Base-by-base conservation (phyloP, 768 basidiomycete genomes). In the Xerocomellus intermedius region DNA sequence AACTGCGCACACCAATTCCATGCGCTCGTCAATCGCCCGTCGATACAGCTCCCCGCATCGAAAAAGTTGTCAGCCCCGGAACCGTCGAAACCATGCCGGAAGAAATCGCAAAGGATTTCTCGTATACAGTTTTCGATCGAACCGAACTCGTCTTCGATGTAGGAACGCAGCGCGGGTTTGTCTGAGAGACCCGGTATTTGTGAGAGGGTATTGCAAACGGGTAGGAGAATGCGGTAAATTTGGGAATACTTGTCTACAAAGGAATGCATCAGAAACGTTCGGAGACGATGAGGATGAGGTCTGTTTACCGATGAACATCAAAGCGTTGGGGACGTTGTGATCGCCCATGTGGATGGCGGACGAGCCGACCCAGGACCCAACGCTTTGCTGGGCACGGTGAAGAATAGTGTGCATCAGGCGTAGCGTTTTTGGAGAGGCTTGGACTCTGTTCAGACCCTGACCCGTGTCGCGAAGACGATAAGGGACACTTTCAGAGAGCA, bases 31-130 rank as follows among this genome's bases (percentile, higher is more conserved):
- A 94, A 70, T 4, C 91, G 79, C 13, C 91, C 91, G 63, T 93
- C 91, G 61, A 93, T 92, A 61, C 81, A 82, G 22, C 87, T 90
- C 17, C 91, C 90, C 37, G 91, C 91, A 66, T 93, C 91, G 67
- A 87, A 91, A 75, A 90, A 92, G 69, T 91, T 92, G 65, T 92
- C 91, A 4, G 91, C 91, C n/a, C 91, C 91, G 24, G 88, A 90
- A 1, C 91, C 91, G 69, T 94, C 91, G 66, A 93, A 93, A 1
- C 85, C 91, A 62, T 94, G 91, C 45, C 87, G 77, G 73, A 93
- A 93, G 75, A 94, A 92, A 70, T 94, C 91, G 30, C 82, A 77
- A 44, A 93, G 73, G 61, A 94, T 87, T 56, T 91, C 90, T 48
- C 76, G 79, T 32, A 76, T 76, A 44, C 85, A 79, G 63, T 82